phyloP scores from a whole-genome alignment of 1,284 basidiomycete genomes.

The Papiliotrema flavescens region DNA sequence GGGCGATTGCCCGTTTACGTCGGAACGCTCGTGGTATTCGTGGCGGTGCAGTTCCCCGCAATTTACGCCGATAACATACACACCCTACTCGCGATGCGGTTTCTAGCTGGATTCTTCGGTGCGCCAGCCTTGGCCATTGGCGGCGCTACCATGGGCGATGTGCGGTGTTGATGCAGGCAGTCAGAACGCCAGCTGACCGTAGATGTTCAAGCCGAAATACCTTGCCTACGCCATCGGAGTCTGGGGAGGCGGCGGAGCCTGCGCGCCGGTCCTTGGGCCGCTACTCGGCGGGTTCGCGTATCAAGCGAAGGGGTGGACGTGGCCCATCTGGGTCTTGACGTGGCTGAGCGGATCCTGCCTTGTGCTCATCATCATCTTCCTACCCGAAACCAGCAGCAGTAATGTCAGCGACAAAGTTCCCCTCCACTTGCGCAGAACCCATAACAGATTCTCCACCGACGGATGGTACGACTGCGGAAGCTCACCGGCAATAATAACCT shows the following conservation, averaged over 20 bases:
- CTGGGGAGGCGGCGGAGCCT: conserved; percentile 34
- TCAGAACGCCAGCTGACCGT: not conserved
- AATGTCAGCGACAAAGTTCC: no score
- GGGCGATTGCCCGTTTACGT: conserved; percentile 16
- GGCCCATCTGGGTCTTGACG: conserved; percentile 1
- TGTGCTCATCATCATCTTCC: conserved; percentile 23
- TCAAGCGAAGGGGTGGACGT: conserved; percentile 26
- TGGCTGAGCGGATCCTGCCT: conserved; percentile 29
- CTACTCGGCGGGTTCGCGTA: conserved; percentile 7
- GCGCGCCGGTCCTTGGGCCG: conserved; percentile 20
- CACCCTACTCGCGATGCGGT: conserved; percentile 19
- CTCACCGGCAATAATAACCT: conserved; percentile 34
- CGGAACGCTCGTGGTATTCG: conserved; percentile 21
- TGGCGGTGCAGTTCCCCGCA: conserved; percentile 21
- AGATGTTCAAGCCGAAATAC: conserved; percentile 23
- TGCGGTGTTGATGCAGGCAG: conserved; percentile 1
- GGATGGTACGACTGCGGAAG: conserved; percentile 33
- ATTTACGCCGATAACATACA: conserved; percentile 28
- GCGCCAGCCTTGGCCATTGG: not conserved
- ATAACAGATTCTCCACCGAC: conserved; percentile 38
- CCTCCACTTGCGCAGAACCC: no score
- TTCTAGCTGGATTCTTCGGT: conserved; percentile 4
- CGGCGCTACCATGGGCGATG: conserved; percentile 31
- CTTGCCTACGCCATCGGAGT: conserved; percentile 31
- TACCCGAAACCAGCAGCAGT: conserved; percentile 29